Percentiles rank a stretch among this genome's conserved stretches.
Conservation (phyloP, 1,284 basidiomycete species). For the Fomes fomentarius region DNA sequence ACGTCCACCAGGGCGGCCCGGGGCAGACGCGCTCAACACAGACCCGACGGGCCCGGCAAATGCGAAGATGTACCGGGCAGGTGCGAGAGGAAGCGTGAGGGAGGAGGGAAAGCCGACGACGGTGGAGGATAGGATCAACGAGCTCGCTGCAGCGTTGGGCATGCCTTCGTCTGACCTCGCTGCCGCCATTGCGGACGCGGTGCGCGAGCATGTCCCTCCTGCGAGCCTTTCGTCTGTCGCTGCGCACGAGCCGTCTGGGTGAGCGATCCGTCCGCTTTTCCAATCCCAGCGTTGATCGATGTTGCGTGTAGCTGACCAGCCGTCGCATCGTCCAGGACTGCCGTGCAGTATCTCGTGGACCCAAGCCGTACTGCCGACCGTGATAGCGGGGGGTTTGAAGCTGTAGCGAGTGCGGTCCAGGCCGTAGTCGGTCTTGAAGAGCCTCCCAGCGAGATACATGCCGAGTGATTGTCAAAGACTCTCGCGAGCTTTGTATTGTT, state of each 20-base stretch:
- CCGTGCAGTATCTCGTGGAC: conserved; percentile 30
- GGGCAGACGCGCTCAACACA: conserved; percentile 23
- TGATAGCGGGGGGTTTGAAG: conserved; percentile 33
- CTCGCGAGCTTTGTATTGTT: too few species aligned
- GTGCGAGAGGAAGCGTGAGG: conserved; percentile 7
- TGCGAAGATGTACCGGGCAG: neutral
- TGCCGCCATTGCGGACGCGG: conserved; percentile 59
- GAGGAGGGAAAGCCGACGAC: conserved; percentile 32
- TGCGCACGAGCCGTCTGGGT: conserved; percentile 46
- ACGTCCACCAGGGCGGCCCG: conserved; percentile 33
- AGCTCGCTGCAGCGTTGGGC: conserved; percentile 61
- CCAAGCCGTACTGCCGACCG: conserved; percentile 20
- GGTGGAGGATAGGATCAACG: conserved; percentile 60
- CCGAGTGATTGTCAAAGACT: too few species aligned
- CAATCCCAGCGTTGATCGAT: neutral
- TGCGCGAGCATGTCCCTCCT: conserved; percentile 58
- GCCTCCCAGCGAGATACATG: conserved; percentile 33
- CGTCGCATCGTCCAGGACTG: conserved; percentile 20
- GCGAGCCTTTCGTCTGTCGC: conserved; percentile 58
- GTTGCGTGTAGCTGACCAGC: neutral
- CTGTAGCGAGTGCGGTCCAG: conserved; percentile 42
- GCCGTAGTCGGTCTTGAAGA: conserved; percentile 53
- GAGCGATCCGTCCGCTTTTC: conserved; percentile 37
- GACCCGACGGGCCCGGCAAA: conserved; percentile 3
- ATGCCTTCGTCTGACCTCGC: conserved; percentile 63